Conservation (phyloP, 192 early-diverging fungal genomes). For the Podila epigama region DNA sequence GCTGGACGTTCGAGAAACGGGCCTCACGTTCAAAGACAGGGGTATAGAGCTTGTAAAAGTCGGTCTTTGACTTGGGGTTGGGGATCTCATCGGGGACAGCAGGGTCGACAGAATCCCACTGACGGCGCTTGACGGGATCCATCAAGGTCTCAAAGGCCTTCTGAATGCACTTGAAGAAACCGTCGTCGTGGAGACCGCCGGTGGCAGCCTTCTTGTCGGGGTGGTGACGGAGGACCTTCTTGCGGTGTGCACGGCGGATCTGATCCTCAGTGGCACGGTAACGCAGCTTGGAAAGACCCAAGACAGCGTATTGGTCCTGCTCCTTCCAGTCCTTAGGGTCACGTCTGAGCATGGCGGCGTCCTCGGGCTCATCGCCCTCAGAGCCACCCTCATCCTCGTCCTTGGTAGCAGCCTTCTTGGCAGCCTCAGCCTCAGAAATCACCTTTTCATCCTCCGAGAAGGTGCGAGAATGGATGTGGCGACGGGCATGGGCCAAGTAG, state of each 20-base stretch:
- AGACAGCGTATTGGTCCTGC: conserved; percentile 96
- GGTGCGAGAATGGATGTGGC: conserved; percentile 65
- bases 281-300: conserved; percentile 90
- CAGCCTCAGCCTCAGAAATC: conserved; percentile 53
- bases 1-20: conserved; percentile 90
- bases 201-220: conserved; percentile 97
- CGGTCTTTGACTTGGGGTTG: conserved; percentile 74
- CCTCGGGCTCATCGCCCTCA: conserved; percentile 86
- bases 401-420: conserved; percentile 35
- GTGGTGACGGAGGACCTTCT: conserved; percentile 97
- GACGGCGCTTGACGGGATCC: conserved; percentile 86
- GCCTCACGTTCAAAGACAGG: conserved; percentile 89
- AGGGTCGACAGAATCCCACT: conserved; percentile 97
- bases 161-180: conserved; percentile 99
- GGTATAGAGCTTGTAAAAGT: conserved; percentile 82
- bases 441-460: conserved; percentile 68
- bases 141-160: conserved; percentile 92
- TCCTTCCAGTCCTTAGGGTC: conserved; percentile 97
- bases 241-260: conserved; percentile 88
- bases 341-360: conserved; percentile 71
- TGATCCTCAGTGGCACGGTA: conserved; percentile 92
- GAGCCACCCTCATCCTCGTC: conserved; percentile 63
- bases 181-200: conserved; percentile 83
- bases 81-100: conserved; percentile 79
- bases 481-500: conserved; percentile 67